Conservation (phyloP, 225 moss, liverwort and hornwort genomes). For the Polytrichum commune region DNA sequence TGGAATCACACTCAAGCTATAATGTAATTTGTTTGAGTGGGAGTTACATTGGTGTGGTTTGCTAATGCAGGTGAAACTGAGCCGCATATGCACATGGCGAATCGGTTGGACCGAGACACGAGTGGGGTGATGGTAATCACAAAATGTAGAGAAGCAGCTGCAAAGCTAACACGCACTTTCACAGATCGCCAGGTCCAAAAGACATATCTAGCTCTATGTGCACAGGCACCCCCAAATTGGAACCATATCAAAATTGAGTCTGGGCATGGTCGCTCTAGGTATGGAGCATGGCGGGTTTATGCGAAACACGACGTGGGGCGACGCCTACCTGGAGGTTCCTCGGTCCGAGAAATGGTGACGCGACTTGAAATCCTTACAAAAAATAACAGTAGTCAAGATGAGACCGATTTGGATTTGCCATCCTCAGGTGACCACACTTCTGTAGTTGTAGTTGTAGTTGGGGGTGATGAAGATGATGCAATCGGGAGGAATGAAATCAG, state of each 20-base stretch:
- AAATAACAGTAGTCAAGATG: constrained; percentile 12
- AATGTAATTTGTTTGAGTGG: too few relatives aligned
- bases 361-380: constrained; percentile 45
- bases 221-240: constrained; percentile 51
- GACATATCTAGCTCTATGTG: constrained; percentile 82
- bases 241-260: constrained; percentile 55
- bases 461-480: constrained; percentile 42
- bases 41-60: too few relatives aligned
- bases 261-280: constrained; percentile 93
- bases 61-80: constrained; percentile 25
- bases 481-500: constrained; percentile 6
- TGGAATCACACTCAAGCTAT: too few relatives aligned
- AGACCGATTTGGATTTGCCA: constrained; percentile 8
- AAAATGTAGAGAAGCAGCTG: constrained; percentile 73
- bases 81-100: constrained; percentile 81
- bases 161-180: constrained; percentile 74
- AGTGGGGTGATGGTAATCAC: constrained; percentile 97
- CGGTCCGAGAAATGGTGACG: constrained; percentile 81
- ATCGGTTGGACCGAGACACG: constrained; percentile 93
- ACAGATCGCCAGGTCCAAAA: constrained; percentile 77
- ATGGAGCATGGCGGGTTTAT: constrained; percentile 96
- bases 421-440: constrained; percentile 5
- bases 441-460: constrained; percentile 26
- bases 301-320: constrained; percentile 73
- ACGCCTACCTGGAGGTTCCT: constrained; percentile 74